Evolutionary conservation across 1,284 basidiomycete genomes (phyloP).

Genomic region (Ceratobasidium sp.): DNA sequence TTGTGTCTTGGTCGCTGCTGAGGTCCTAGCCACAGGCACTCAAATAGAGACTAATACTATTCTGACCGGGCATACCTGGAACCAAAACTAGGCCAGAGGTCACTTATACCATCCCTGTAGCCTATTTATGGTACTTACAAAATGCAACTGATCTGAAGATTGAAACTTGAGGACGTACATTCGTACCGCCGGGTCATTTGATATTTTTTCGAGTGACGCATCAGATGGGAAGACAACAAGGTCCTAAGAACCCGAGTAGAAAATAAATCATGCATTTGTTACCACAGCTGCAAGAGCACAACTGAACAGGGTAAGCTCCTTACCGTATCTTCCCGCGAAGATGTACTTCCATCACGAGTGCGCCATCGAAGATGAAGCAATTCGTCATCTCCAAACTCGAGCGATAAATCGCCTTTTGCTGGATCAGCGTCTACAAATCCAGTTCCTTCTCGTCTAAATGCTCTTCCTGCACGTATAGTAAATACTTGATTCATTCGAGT

Average conservation of each 20-base stretch:
- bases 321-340: slow-evolving; percentile 69
- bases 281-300: background rate
- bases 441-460: slow-evolving; percentile 69
- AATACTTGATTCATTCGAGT: slow-evolving; percentile 25
- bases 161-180: slow-evolving; percentile 83
- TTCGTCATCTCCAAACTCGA: slow-evolving; percentile 75
- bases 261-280: background rate
- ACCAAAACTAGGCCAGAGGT: slow-evolving; percentile 70
- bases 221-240: slow-evolving; percentile 81
- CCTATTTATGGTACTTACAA: slow-evolving; percentile 63
- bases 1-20: slow-evolving; percentile 26
- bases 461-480: slow-evolving; percentile 78
- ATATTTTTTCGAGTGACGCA: slow-evolving; percentile 75
- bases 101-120: background rate
- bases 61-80: slow-evolving; percentile 67
- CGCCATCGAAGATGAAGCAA: slow-evolving; percentile 81
- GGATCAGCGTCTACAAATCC: slow-evolving; percentile 73
- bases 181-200: slow-evolving; percentile 68
- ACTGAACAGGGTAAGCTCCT: slow-evolving; percentile 44
- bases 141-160: slow-evolving; percentile 80
- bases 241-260: slow-evolving; percentile 61
- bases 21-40: slow-evolving; percentile 16
- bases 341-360: slow-evolving; percentile 61
- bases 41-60: background rate
- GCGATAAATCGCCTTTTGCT: slow-evolving; percentile 74